Evolutionary conservation across 1,284 basidiomycete species (phyloP).

Genomic region (Ganoderma lingzhi): DNA sequence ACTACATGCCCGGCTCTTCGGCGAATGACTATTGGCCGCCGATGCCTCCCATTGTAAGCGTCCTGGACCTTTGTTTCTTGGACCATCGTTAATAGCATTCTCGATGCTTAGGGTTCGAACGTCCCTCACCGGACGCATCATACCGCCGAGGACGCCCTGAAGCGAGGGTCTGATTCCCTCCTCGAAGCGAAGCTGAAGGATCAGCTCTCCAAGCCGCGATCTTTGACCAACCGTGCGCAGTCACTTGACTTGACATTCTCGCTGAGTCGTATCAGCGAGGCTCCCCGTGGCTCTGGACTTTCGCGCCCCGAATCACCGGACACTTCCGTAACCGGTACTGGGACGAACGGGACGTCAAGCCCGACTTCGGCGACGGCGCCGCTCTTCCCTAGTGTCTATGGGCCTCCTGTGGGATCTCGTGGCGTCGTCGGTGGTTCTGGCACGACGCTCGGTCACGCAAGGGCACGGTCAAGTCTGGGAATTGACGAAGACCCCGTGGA

Average conservation of each 20-base stretch:
- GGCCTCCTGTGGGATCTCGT: constrained; percentile 57
- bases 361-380: constrained; percentile 78
- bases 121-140: constrained; percentile 65
- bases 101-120: constrained; percentile 60
- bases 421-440: constrained; percentile 51
- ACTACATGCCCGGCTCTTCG: constrained; percentile 59
- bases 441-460: constrained; percentile 33
- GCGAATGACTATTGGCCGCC: constrained; percentile 75
- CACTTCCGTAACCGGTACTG: constrained; percentile 66
- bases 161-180: constrained; percentile 88
- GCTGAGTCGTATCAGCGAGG: constrained; percentile 77
- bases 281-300: constrained; percentile 55
- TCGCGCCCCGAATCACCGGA: constrained; percentile 80
- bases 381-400: constrained; percentile 85
- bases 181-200: constrained; percentile 89
- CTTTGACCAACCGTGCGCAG: constrained; percentile 80
- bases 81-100: constrained; percentile 29
- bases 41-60: constrained; percentile 76
- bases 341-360: constrained; percentile 74
- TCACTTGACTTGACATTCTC: constrained; percentile 84
- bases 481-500: constrained; percentile 71
- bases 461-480: constrained; percentile 50
- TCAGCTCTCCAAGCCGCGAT: constrained; percentile 76
- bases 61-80: not conserved
- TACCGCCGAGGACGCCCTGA: constrained; percentile 76